Evolutionary conservation across 805 yeast species (phyloP).

Genomic region (Kuraishia ogatae): DNA sequence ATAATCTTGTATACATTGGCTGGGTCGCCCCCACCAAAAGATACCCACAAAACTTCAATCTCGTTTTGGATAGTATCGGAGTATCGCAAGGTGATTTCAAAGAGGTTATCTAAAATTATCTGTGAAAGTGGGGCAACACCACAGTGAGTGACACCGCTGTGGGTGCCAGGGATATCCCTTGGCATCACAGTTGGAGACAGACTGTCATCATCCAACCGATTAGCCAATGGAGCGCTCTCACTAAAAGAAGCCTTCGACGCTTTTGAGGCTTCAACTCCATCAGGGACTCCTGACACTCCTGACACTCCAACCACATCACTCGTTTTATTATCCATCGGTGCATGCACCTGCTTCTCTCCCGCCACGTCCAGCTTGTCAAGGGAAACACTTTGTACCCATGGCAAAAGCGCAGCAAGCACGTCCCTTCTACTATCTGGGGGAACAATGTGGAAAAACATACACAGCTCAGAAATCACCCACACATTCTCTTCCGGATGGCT

Average conservation of each 20-base stretch:
- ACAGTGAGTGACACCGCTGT: no score
- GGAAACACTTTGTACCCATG: constrained; percentile 81
- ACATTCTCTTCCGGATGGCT: constrained; percentile 50
- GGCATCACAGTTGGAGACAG: no score
- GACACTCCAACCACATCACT: no score
- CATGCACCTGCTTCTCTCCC: constrained; percentile 19
- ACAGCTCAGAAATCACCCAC: constrained; percentile 61
- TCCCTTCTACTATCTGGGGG: constrained; percentile 59
- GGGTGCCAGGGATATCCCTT: no score
- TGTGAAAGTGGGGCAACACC: constrained; percentile 26
- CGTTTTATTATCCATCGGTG: no score
- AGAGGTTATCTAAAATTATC: constrained; percentile 73
- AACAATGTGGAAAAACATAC: constrained; percentile 59
- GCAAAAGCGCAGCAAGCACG: constrained; percentile 68
- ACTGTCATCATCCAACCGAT: no score
- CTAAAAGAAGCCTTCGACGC: no score
- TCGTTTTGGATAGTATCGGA: constrained; percentile 73
- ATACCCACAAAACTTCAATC: constrained; percentile 92
- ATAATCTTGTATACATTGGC: constrained; percentile 64
- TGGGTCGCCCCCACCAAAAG: constrained; percentile 71
- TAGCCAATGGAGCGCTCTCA: no score
- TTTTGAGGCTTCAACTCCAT: no score
- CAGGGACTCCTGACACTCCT: no score
- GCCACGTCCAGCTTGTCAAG: constrained; percentile 35
- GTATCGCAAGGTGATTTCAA: constrained; percentile 77